phyloP scores from a whole-genome alignment of 345 rosid genomes.

The Geranium brycei region DNA sequence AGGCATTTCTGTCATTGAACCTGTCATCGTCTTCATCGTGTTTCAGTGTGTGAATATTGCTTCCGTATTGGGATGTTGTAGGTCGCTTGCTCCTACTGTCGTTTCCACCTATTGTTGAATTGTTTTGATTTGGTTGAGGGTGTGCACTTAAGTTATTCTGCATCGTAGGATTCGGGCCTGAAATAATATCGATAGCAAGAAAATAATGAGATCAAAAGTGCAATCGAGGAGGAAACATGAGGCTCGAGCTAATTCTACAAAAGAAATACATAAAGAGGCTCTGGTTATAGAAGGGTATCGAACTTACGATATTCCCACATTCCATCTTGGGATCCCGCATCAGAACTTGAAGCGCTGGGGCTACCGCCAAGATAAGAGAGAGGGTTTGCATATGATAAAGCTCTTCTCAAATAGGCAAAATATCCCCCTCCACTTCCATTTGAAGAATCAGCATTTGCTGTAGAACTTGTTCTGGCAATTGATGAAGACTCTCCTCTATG shows the following conservation, averaged over 20 bases:
- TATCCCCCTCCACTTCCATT: constrained; percentile 44
- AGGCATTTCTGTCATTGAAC: constrained; percentile 52
- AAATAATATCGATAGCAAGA: not conserved
- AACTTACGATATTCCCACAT: constrained; percentile 36
- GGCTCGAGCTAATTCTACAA: no score
- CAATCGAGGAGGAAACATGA: no score
- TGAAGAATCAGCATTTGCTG: constrained; percentile 20
- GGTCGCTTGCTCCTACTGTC: constrained; percentile 30
- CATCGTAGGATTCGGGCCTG: constrained; percentile 40
- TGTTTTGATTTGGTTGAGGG: constrained; percentile 15
- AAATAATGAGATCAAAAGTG: not conserved
- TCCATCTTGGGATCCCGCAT: constrained; percentile 32
- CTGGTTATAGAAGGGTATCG: not conserved
- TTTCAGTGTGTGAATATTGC: constrained; percentile 68
- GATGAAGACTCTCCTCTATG: constrained; percentile 27
- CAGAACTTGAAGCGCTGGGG: constrained; percentile 32
- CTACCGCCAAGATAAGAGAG: constrained; percentile 55
- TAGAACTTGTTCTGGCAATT: constrained; percentile 13
- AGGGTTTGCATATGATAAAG: constrained; percentile 61
- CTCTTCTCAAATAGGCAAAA: constrained; percentile 37
- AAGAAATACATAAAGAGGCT: not conserved
- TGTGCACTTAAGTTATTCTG: constrained; percentile 23
- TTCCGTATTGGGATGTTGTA: constrained; percentile 37
- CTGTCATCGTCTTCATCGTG: constrained; percentile 53
- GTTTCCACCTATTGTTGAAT: constrained; percentile 21